Conservation (phyloP, 139 green algal genomes). For the Auxenochlorella protothecoides region DNA sequence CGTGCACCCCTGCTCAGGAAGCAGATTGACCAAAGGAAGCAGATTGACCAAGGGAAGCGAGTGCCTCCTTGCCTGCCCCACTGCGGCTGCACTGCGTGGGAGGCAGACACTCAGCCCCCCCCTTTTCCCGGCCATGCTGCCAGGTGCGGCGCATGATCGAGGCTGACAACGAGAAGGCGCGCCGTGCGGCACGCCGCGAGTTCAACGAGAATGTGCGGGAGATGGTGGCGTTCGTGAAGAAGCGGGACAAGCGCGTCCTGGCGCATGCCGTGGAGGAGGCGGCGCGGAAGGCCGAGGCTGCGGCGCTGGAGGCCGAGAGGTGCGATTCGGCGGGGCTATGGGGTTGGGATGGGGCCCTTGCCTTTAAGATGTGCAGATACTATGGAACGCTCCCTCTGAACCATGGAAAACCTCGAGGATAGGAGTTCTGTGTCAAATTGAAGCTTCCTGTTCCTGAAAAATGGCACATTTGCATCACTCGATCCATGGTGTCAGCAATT, state of each 20-base stretch:
- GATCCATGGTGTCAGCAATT: not conserved
- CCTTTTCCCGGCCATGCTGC: not conserved
- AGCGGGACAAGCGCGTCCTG: constrained; percentile 71
- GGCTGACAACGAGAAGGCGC: constrained; percentile 87
- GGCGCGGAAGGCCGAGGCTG: not conserved
- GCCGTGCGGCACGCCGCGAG: constrained; percentile 80
- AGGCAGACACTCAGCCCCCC: not conserved
- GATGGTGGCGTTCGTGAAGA: constrained; percentile 78
- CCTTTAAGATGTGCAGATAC: too few species aligned
- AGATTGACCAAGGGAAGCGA: too few species aligned
- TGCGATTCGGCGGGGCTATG: not conserved
- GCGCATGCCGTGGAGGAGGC: too few species aligned
- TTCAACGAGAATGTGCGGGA: constrained; percentile 79
- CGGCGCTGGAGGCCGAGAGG: constrained; percentile 22
- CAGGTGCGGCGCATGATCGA: constrained; percentile 83
- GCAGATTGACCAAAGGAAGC: too few species aligned
- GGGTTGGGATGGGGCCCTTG: too few species aligned
- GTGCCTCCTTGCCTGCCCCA: too few species aligned
- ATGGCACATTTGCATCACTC: too few species aligned
- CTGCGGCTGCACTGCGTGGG: not conserved
- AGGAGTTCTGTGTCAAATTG: not conserved
- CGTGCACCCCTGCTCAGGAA: too few species aligned
- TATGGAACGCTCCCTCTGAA: too few species aligned
- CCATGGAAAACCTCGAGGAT: too few species aligned
- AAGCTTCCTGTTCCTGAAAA: not conserved